These are phyloP conservation scores for Penicillium alfredii DNA, from an alignment of 495 filamentous ascomycete species.

Conservation along the genomic window DNA sequence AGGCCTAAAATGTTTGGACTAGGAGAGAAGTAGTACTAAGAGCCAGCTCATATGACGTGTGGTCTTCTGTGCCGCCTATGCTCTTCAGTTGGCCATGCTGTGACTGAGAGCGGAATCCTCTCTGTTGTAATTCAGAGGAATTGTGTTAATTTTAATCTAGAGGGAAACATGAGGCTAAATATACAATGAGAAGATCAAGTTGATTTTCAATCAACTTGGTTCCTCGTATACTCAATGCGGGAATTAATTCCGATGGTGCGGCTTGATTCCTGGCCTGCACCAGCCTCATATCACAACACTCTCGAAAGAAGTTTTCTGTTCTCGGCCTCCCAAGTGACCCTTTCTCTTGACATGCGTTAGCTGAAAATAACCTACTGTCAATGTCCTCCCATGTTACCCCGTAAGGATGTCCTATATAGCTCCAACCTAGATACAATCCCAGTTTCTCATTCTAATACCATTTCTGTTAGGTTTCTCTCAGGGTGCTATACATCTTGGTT, in stretches of 20 bases:
- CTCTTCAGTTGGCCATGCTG: conserved; percentile 2
- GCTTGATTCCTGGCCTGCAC: too few relatives aligned
- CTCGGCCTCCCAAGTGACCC: conserved; percentile 1
- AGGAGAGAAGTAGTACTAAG: not conserved
- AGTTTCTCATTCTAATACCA: conserved; percentile 2
- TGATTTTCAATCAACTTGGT: too few relatives aligned
- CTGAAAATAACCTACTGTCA: not conserved
- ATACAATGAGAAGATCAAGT: too few relatives aligned
- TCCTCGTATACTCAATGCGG: too few relatives aligned
- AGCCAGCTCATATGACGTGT: conserved; percentile 1
- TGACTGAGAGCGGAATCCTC: not conserved
- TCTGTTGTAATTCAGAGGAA: too few relatives aligned
- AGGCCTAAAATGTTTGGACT: not conserved
- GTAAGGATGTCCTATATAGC: not conserved
- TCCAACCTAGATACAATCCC: conserved; percentile 3
- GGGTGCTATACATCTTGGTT: conserved; percentile 2
- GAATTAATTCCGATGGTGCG: too few relatives aligned
- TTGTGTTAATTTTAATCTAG: too few relatives aligned
- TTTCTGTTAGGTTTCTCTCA: conserved; percentile 4
- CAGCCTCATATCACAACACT: too few relatives aligned
- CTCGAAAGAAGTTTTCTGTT: conserved; percentile 1
- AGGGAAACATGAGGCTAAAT: too few relatives aligned
- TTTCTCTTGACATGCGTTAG: not conserved
- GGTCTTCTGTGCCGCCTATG: conserved; percentile 1
- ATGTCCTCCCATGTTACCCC: not conserved